Evolutionary conservation across 2,329 filamentous ascomycete species (phyloP).

Genomic region (Claviceps digitariae): DNA sequence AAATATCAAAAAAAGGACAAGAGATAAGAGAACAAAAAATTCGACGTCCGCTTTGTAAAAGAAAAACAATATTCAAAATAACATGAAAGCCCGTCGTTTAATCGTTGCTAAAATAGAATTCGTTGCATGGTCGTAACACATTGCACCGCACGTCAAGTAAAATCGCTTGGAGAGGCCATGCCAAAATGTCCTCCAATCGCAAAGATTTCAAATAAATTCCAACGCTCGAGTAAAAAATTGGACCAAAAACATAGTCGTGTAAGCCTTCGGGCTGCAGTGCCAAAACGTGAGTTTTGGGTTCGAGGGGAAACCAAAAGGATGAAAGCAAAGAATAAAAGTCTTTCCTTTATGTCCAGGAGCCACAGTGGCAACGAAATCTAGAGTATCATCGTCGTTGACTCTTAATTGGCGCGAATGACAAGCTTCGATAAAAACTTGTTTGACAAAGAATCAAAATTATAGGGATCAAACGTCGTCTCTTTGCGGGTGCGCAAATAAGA

Average conservation of each 20-base stretch:
- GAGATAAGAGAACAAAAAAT: neutral
- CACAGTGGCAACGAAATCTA: neutral
- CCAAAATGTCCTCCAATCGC: slow-evolving; percentile 20
- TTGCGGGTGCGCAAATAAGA: slow-evolving; percentile 70
- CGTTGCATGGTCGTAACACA: slow-evolving; percentile 17
- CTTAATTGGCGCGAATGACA: slow-evolving; percentile 80
- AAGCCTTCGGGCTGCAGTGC: too few relatives aligned
- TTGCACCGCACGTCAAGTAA: slow-evolving; percentile 17
- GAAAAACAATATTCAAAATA: neutral
- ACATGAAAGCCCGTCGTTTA: slow-evolving; percentile 20
- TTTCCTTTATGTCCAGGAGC: neutral
- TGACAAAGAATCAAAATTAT: slow-evolving; percentile 87
- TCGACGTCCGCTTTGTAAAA: neutral
- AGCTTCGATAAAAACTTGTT: slow-evolving; percentile 97
- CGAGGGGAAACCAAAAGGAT: too few relatives aligned
- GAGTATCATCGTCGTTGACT: neutral
- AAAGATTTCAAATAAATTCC: slow-evolving; percentile 7
- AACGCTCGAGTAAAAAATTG: too few relatives aligned
- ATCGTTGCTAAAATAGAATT: slow-evolving; percentile 8
- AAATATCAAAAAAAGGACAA: neutral
- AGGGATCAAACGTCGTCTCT: slow-evolving; percentile 72
- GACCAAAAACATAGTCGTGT: too few relatives aligned
- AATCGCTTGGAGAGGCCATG: too few relatives aligned
- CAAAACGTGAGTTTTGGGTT: slow-evolving; percentile 9
- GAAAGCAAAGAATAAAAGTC: slow-evolving; percentile 8